A percentile compares a stretch with the other conserved stretches of the same genome.
These are phyloP conservation scores for Metschnikowia noctiluminum DNA, from an alignment of 805 yeast species.

Conservation along the genomic window DNA sequence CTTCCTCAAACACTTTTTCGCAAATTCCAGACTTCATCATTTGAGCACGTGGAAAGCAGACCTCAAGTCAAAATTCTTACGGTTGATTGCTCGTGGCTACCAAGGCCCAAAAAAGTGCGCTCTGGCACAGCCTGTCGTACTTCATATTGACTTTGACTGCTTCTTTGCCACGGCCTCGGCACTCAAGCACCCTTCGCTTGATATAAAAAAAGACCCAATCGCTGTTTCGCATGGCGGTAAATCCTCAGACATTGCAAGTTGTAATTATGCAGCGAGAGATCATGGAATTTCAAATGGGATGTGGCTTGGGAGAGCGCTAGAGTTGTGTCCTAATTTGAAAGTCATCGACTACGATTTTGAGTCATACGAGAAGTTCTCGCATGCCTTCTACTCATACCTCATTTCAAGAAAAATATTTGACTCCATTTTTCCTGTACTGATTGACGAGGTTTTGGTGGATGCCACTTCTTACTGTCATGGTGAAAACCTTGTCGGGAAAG, in stretches of 20 bases:
- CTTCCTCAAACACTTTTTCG: slow-evolving; percentile 68
- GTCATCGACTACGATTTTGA: slow-evolving; percentile 71
- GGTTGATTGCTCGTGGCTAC: slow-evolving; percentile 33
- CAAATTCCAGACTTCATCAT: slow-evolving; percentile 83
- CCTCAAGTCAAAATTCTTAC: slow-evolving; percentile 57
- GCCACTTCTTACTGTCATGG: slow-evolving; percentile 34
- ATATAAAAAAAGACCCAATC: slow-evolving; percentile 47
- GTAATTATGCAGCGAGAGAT: slow-evolving; percentile 84
- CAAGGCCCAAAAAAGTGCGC: slow-evolving; percentile 5
- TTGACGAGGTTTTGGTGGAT: slow-evolving; percentile 88
- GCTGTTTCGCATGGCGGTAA: slow-evolving; percentile 62
- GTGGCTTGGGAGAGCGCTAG: slow-evolving; percentile 75
- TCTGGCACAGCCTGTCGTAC: slow-evolving; percentile 32
- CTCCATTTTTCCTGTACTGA: slow-evolving; percentile 72
- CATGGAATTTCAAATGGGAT: slow-evolving; percentile 81
- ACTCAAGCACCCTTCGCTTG: slow-evolving; percentile 50
- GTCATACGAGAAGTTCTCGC: slow-evolving; percentile 64
- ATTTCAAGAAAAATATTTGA: slow-evolving; percentile 42
- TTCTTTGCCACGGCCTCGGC: slow-evolving; percentile 88
- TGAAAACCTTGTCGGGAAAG: slow-evolving; percentile 1
- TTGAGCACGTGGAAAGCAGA: slow-evolving; percentile 83
- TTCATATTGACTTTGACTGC: slow-evolving; percentile 92
- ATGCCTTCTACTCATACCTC: slow-evolving; percentile 59
- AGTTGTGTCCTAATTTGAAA: slow-evolving; percentile 62
- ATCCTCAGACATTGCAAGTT: slow-evolving; percentile 82